Percentiles rank a stretch among this genome's conserved stretches.
phyloP scores from a whole-genome alignment of 805 yeast species.

The Nakazawaea wickerhamii region DNA sequence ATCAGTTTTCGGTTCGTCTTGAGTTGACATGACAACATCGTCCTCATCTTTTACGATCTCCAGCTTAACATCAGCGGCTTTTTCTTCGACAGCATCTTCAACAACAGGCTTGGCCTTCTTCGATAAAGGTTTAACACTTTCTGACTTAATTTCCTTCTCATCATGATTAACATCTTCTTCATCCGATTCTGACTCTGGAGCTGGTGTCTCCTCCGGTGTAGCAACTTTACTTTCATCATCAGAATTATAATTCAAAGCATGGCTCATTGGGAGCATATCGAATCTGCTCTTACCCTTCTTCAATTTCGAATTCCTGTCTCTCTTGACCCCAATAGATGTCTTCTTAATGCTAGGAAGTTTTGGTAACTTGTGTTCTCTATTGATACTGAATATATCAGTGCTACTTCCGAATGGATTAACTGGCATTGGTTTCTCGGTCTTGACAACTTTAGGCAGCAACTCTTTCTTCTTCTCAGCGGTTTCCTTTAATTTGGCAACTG shows the following conservation, averaged over 20 bases:
- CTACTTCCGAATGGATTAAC: background rate
- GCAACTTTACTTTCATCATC: slow-evolving; percentile 28
- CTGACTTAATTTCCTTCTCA: slow-evolving; percentile 20
- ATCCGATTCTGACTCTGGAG: slow-evolving; percentile 9
- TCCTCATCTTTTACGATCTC: slow-evolving; percentile 19
- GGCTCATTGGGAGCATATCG: slow-evolving; percentile 45
- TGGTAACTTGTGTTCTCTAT: slow-evolving; percentile 3
- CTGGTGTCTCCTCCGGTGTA: slow-evolving; percentile 12
- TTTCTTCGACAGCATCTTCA: slow-evolving; percentile 9
- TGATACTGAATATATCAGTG: slow-evolving; percentile 10
- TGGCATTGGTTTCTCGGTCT: background rate
- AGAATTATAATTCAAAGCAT: slow-evolving; percentile 43
- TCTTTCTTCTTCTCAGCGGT: slow-evolving; percentile 22
- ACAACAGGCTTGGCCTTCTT: slow-evolving; percentile 25
- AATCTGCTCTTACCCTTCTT: slow-evolving; percentile 15
- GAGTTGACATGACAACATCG: slow-evolving; percentile 9
- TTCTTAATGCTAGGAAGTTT: slow-evolving; percentile 11
- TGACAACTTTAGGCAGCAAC: background rate
- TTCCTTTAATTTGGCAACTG: slow-evolving; percentile 29
- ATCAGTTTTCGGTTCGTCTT: slow-evolving; percentile 20
- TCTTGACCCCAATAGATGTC: slow-evolving; percentile 1
- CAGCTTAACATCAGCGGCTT: slow-evolving; percentile 22
- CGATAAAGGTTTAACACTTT: too few relatives aligned
- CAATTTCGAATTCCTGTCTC: slow-evolving; percentile 5
- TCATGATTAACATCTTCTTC: slow-evolving; percentile 23